Evolutionary conservation across 441 rosid species (phyloP).

Genomic region (Populus trichocarpa): DNA sequence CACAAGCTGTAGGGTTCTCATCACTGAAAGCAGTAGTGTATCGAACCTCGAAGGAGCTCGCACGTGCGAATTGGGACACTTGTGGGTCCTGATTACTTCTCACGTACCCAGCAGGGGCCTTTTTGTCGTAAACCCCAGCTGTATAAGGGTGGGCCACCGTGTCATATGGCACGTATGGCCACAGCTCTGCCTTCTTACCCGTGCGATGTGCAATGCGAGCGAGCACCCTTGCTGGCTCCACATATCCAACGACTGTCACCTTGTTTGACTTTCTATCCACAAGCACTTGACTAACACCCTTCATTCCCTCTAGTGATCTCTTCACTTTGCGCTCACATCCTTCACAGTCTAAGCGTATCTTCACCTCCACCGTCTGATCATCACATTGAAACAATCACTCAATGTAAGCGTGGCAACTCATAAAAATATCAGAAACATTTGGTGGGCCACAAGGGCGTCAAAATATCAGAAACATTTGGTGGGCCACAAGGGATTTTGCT

Average conservation of each 20-base stretch:
- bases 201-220: conserved; percentile 73
- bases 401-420: too few relatives aligned
- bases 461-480: too few relatives aligned
- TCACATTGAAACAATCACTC: neutral
- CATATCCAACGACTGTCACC: conserved; percentile 79
- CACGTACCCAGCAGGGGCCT: conserved; percentile 85
- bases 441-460: too few relatives aligned
- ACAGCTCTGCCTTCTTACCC: conserved; percentile 78
- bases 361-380: conserved; percentile 84
- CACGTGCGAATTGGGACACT: conserved; percentile 67
- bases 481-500: neutral
- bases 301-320: conserved; percentile 80
- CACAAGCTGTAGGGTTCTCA: conserved; percentile 67
- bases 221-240: conserved; percentile 64
- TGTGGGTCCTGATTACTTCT: conserved; percentile 58
- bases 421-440: neutral
- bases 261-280: conserved; percentile 73
- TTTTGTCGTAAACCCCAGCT: conserved; percentile 72
- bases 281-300: conserved; percentile 65
- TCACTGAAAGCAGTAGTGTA: conserved; percentile 96
- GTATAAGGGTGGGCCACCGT: conserved; percentile 87
- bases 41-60: conserved; percentile 86
- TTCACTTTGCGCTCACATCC: conserved; percentile 90
- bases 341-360: conserved; percentile 81
- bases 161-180: conserved; percentile 88